Evolutionary conservation across 139 green algal species (phyloP).

Genomic region (Chlorella vulgaris): DNA sequence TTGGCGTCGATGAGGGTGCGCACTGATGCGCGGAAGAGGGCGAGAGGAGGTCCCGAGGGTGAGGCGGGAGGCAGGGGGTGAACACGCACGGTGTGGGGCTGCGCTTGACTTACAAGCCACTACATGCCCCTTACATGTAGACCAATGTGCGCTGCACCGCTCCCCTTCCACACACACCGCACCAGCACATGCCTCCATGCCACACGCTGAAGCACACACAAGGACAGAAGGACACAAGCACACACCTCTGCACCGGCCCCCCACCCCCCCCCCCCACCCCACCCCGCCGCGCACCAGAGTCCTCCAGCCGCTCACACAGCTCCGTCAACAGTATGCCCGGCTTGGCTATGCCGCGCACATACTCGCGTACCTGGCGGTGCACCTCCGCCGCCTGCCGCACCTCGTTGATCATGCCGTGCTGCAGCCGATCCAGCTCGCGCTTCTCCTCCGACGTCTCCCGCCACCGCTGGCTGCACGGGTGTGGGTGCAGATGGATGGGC

Average conservation of each 20-base stretch:
- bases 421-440: conserved; percentile 79
- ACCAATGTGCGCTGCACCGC: too few species aligned
- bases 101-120: neutral
- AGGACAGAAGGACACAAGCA: too few species aligned
- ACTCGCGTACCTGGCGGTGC: conserved; percentile 90
- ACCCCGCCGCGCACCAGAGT: conserved; percentile 41
- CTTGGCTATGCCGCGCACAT: conserved; percentile 90
- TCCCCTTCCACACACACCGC: too few species aligned
- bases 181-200: too few species aligned
- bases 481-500: too few species aligned
- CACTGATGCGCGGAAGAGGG: conserved; percentile 53
- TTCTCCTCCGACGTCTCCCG: conserved; percentile 93
- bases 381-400: conserved; percentile 93
- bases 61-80: neutral
- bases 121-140: too few species aligned
- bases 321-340: conserved; percentile 90
- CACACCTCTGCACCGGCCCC: neutral
- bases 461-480: conserved; percentile 81
- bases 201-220: too few species aligned
- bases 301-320: conserved; percentile 95
- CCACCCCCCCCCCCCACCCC: neutral
- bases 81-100: neutral
- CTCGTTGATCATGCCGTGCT: conserved; percentile 91
- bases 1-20: conserved; percentile 89
- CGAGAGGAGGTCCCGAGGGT: neutral